Evolutionary conservation across 768 basidiomycete species (phyloP), one percentile per base, ranked within the genome.

Genomic region (Tephrocybe sp.): DNA sequence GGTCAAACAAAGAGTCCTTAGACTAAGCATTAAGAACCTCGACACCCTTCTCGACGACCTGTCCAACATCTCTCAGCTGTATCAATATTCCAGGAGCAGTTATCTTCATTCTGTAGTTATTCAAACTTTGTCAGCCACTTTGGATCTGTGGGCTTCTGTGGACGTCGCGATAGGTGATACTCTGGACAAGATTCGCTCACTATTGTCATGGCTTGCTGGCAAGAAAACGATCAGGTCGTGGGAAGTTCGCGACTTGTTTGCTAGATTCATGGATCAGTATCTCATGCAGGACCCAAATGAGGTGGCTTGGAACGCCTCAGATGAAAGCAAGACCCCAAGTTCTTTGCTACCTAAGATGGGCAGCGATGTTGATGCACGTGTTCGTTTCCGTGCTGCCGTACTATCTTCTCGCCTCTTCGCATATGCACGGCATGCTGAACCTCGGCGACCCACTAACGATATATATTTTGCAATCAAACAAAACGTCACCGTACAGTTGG

Each of bases 331-430:
- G 52, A 9, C 23, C 12, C 79, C 85, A 11, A 60, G 74, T 45
- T 52, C 56, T 56, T 61, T 82, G 25, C 71, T 91, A 27, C 78
- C 80, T 10, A 61, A 62, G 22, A 57, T 90, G 57, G 76, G 75
- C 18, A 60, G 66, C n/a, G 89, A 98, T 64, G 66, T 71, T 33
- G 94, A 98, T 61, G 82, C 88, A 16, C 81, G 93, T 25, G 87
- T 97, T 39, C 83, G 95, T 13, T 88, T 93, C 61, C 83, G 89
- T 24, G 79, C 78, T 1, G 86, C 86, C 1, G 69, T 74, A 12
- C 65, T 78, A n/a, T 82, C 74, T 45, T 77, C 83, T 24, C 72
- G 72, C 7, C 62, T 89, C 21, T 83, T 90, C 57, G 70, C 76
- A 3, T 63, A 78, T 2, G 70, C 81, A 15, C 70, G 72, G 39